phyloP scores from a whole-genome alignment of 2,329 filamentous ascomycete species.

The Alternaria longipes region DNA sequence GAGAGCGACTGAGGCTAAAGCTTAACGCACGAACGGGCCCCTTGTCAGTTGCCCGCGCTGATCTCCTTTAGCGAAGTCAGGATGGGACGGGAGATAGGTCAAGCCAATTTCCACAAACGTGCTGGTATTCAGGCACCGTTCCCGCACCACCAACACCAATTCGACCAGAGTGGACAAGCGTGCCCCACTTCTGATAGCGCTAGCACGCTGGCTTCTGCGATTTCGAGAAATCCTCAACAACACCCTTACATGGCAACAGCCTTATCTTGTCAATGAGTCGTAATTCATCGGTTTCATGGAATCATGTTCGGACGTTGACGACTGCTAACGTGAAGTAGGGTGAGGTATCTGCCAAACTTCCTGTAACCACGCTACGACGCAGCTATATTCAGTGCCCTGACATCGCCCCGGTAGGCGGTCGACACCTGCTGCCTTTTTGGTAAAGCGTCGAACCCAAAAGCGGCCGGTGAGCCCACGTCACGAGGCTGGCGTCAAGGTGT shows the following conservation, averaged over 20 bases:
- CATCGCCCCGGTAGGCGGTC: not conserved
- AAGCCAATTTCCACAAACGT: slow-evolving; percentile 12
- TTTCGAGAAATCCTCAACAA: slow-evolving; percentile 11
- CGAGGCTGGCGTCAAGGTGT: slow-evolving; percentile 8
- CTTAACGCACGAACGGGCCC: slow-evolving; percentile 22
- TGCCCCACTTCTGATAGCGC: not conserved
- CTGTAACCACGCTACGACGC: not conserved
- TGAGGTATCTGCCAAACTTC: not conserved
- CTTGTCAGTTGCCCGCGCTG: slow-evolving; percentile 7
- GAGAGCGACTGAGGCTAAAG: slow-evolving; percentile 29
- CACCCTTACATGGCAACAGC: slow-evolving; percentile 9
- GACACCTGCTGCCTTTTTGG: not conserved
- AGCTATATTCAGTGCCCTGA: not conserved
- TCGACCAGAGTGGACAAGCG: not conserved
- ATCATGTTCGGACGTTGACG: not conserved
- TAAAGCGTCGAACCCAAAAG: slow-evolving; percentile 3
- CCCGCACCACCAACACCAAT: slow-evolving; percentile 5
- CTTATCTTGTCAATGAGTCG: not conserved
- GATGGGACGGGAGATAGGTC: slow-evolving; percentile 17
- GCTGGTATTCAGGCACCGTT: slow-evolving; percentile 13
- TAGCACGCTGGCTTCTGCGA: slow-evolving; percentile 8
- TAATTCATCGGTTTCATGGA: not conserved
- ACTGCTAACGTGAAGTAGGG: not conserved
- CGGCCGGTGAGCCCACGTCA: slow-evolving; percentile 8
- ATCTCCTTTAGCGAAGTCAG: slow-evolving; percentile 15